Base-by-base conservation (phyloP, 1,139 yeast species). In the Saccharomyces hybrid region DNA sequence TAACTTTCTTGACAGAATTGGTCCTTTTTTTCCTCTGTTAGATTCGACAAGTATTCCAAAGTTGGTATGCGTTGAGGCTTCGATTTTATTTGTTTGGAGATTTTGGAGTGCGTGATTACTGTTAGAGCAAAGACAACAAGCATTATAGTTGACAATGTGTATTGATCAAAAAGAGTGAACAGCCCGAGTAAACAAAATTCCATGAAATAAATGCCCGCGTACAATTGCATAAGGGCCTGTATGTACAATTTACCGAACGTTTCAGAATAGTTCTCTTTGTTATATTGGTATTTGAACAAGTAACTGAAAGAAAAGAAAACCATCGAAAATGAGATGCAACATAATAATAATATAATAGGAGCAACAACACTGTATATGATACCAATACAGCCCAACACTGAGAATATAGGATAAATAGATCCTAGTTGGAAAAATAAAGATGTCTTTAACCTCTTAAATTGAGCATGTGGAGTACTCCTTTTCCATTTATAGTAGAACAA, bases 101-200 rank as follows among this genome's bases (percentile, higher is more conserved):
- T 67, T 34, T 72, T 70, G 48, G 67, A 55, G 53, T 79, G 81
- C 0, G 70, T 71, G 30, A 73, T 68, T 13, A 74, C 64, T 0
- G 82, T 77, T 2, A 65, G 51, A 2, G 72, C 60, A 47, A 83
- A 66, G 0, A 78, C 65, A 1, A 77, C 48, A 9, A 76, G 61
- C 80, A 82, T 82, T 5, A 77, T 58, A 52, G 61, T 50, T 69
- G 68, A 62, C 71, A 77, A 47, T 64, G 60, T 38, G 68, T 67
- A 56, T 65, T 64, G 20, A 76, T 81, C 75, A 64, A 83, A 83
- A 20, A 85, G 70, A 47, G 86, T 80, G 64, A 87, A 85, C 16
- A 87, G 71, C 0, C 97, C 97, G 47, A 88, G 76, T 62, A 90
- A 70, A 61, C 91, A 86, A 44, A 85, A 75, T 62, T 90, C 95